Percentiles rank a stretch among this genome's conserved stretches.
These are phyloP conservation scores for Conringia planisiliqua DNA, from an alignment of 345 rosid species.

Conservation along the genomic window DNA sequence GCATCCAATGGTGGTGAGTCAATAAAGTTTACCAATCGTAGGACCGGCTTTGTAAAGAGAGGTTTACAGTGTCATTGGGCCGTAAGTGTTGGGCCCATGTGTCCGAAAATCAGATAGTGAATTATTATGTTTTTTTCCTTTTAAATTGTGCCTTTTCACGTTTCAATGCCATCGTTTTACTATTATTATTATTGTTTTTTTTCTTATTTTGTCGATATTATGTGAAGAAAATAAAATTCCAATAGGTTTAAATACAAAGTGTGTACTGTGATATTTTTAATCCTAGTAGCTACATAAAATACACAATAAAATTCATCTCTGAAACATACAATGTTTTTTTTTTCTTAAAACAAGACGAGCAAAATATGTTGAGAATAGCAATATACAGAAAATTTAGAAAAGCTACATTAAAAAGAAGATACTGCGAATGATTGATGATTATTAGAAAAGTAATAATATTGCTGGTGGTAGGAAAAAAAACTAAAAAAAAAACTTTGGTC, in stretches of 20 bases:
- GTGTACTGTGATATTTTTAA: not conserved
- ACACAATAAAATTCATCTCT: not conserved
- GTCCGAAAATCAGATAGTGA: not conserved
- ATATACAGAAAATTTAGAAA: not conserved
- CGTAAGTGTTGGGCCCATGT: constrained; percentile 20
- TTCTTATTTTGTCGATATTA: not conserved
- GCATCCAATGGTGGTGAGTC: constrained; percentile 22
- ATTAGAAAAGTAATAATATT: constrained; percentile 21
- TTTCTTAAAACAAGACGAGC: no score
- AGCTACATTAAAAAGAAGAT: not conserved
- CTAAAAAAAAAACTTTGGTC: not conserved
- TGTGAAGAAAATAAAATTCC: not conserved
- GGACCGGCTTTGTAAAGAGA: constrained; percentile 13
- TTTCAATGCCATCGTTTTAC: not conserved
- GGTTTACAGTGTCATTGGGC: constrained; percentile 28
- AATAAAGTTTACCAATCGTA: not conserved
- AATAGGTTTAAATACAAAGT: not conserved
- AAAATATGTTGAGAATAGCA: not conserved
- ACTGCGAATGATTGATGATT: constrained; percentile 23
- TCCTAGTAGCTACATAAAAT: not conserved
- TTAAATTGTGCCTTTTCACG: not conserved
- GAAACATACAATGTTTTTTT: no score
- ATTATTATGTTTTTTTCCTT: not conserved
- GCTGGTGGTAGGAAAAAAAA: constrained; percentile 8
- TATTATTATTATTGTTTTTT: not conserved